phyloP scores from a whole-genome alignment of 164 flowering plant genomes.

The Vitis amurensis region DNA sequence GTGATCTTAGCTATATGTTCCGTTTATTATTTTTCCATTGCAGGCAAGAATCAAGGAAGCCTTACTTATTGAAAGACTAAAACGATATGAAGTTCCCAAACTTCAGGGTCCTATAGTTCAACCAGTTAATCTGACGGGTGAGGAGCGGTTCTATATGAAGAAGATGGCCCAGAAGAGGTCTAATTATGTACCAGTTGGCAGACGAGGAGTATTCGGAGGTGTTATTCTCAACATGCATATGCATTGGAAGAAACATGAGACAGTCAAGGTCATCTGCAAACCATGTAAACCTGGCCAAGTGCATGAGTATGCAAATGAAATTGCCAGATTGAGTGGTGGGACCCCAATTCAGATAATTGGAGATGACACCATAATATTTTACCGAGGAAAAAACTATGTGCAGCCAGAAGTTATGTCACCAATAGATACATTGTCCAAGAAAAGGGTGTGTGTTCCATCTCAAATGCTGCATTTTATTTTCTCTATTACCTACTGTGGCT shows the following conservation, averaged over 20 bases:
- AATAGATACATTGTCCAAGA: constrained; percentile 82
- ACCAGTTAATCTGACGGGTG: constrained; percentile 71
- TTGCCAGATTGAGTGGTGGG: constrained; percentile 93
- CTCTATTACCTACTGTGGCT: background rate
- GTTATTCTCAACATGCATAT: constrained; percentile 93
- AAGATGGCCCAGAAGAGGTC: constrained; percentile 90
- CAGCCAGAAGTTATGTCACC: constrained; percentile 89
- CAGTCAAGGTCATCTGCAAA: constrained; percentile 87
- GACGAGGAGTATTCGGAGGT: constrained; percentile 94
- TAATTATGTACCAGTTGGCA: constrained; percentile 83
- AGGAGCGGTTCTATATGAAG: constrained; percentile 81
- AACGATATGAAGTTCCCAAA: constrained; percentile 79
- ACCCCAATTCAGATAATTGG: constrained; percentile 76
- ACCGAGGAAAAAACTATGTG: constrained; percentile 85
- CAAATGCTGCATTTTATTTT: background rate
- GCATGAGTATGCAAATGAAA: constrained; percentile 71
- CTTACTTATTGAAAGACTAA: constrained; percentile 69
- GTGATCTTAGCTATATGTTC: background rate
- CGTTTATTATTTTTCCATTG: constrained; percentile 6
- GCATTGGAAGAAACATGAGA: constrained; percentile 98
- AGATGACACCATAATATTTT: constrained; percentile 75
- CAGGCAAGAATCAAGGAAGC: constrained; percentile 93
- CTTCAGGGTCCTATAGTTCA: constrained; percentile 70
- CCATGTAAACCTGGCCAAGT: constrained; percentile 86
- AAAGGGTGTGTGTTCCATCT: constrained; percentile 48